Evolutionary conservation across 2,329 filamentous ascomycete species (phyloP).

Genomic region (Xylariaceae sp.): DNA sequence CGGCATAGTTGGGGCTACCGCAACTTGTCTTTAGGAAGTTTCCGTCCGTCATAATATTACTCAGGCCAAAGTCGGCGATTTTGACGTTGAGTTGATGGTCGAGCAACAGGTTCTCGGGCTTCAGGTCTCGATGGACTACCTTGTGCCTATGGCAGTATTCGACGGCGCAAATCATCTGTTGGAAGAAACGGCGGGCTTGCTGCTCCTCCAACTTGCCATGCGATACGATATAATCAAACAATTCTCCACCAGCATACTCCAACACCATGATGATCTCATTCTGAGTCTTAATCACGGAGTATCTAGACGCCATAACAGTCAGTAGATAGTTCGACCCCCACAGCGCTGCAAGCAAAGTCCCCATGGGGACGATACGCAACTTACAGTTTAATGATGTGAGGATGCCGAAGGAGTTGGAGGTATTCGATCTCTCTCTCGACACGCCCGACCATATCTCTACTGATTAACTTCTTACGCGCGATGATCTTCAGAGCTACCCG

Average conservation of each 20-base stretch:
- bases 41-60: slow-evolving; percentile 99
- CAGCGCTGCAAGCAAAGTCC: background rate
- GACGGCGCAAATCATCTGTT: slow-evolving; percentile 97
- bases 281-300: slow-evolving; percentile 92
- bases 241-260: slow-evolving; percentile 91
- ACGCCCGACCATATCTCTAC: slow-evolving; percentile 93
- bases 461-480: slow-evolving; percentile 89
- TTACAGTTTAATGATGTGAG: slow-evolving; percentile 97
- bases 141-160: slow-evolving; percentile 99
- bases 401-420: slow-evolving; percentile 87
- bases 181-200: slow-evolving; percentile 95
- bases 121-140: slow-evolving; percentile 95
- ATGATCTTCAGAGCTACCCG: slow-evolving; percentile 98
- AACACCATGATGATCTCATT: slow-evolving; percentile 98
- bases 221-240: slow-evolving; percentile 97
- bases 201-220: slow-evolving; percentile 86
- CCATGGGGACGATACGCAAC: slow-evolving; percentile 27
- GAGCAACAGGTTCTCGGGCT: slow-evolving; percentile 92
- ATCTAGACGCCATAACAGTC: slow-evolving; percentile 46
- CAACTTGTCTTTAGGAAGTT: slow-evolving; percentile 99
- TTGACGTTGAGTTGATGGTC: slow-evolving; percentile 97
- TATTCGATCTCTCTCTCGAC: slow-evolving; percentile 99
- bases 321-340: slow-evolving; percentile 18
- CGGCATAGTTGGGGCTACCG: slow-evolving; percentile 96
- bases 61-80: slow-evolving; percentile 96